Conservation (phyloP, 2,329 filamentous ascomycete genomes). For the Trichoderma asperellum region DNA sequence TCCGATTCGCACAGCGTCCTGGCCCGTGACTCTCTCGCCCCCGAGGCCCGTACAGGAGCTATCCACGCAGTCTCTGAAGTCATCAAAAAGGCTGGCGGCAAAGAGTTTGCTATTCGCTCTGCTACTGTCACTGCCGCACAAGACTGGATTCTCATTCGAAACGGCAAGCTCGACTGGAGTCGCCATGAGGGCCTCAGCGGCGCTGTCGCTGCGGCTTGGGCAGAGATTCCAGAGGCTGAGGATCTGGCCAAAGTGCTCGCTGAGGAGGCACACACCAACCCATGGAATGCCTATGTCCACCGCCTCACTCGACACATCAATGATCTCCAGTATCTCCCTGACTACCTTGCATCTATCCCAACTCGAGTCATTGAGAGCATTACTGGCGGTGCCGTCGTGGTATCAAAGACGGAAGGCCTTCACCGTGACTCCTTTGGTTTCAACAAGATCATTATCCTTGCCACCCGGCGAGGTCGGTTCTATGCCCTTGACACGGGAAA, state of each 20-base stretch:
- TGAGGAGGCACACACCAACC: conserved; percentile 81
- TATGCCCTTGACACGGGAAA: conserved; percentile 79
- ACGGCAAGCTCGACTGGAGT: conserved; percentile 79
- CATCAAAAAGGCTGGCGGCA: conserved; percentile 65
- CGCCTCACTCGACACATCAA: conserved; percentile 79
- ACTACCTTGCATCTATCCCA: conserved; percentile 71
- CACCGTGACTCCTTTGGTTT: conserved; percentile 81
- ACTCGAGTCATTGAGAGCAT: conserved; percentile 68
- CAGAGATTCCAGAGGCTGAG: conserved; percentile 73
- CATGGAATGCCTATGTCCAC: conserved; percentile 82
- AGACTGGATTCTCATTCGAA: conserved; percentile 83
- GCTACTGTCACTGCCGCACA: conserved; percentile 69
- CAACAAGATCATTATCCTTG: conserved; percentile 80
- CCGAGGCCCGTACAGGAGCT: conserved; percentile 49
- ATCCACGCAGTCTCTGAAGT: conserved; percentile 81
- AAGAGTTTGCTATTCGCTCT: conserved; percentile 76
- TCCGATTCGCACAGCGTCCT: conserved; percentile 78
- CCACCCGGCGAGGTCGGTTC: conserved; percentile 76
- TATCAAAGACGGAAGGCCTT: conserved; percentile 50
- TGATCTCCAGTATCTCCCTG: conserved; percentile 77
- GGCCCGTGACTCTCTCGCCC: conserved; percentile 69
- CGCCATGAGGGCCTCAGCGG: conserved; percentile 82
- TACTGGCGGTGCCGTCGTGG: conserved; percentile 57
- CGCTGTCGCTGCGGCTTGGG: conserved; percentile 78
- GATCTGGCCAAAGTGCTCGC: conserved; percentile 79